These are phyloP conservation scores for Fraxinus americana DNA, from an alignment of 257 asterid species.

Conservation along the genomic window DNA sequence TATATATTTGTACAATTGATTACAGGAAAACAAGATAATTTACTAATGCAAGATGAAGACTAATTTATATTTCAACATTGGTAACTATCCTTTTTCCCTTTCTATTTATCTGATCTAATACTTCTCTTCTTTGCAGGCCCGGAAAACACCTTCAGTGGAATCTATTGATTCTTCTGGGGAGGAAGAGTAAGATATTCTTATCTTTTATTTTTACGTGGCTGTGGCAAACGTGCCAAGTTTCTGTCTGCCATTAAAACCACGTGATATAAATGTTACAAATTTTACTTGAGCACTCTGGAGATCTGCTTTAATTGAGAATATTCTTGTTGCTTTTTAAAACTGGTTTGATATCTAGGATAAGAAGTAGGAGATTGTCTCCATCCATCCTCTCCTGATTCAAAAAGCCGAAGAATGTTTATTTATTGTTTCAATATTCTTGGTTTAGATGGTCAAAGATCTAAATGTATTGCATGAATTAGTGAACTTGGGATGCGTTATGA, in stretches of 20 bases:
- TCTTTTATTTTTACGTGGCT: constrained; percentile 20
- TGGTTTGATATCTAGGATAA: not conserved
- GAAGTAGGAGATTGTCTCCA: not conserved
- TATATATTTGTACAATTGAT: not conserved
- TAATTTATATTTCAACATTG: not conserved
- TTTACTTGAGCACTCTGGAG: not conserved
- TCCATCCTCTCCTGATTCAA: too few relatives aligned
- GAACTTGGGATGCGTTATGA: too few relatives aligned
- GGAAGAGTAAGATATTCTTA: constrained; percentile 79
- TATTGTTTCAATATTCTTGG: too few relatives aligned
- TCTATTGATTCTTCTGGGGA: constrained; percentile 93
- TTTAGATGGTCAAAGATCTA: too few relatives aligned
- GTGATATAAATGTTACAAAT: not conserved
- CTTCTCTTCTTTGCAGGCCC: constrained; percentile 53
- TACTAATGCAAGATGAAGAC: constrained; percentile 12
- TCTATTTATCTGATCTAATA: constrained; percentile 16
- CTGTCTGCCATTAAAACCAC: constrained; percentile 14
- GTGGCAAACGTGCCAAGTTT: constrained; percentile 12
- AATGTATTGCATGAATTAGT: too few relatives aligned
- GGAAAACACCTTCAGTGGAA: constrained; percentile 70
- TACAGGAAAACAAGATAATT: not conserved
- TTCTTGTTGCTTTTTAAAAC: not conserved
- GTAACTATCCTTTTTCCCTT: constrained; percentile 11
- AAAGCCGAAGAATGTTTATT: too few relatives aligned
- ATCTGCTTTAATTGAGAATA: constrained; percentile 15